phyloP scores from a whole-genome alignment of 179 eudicot species.

The Amaranthus tricolor region DNA sequence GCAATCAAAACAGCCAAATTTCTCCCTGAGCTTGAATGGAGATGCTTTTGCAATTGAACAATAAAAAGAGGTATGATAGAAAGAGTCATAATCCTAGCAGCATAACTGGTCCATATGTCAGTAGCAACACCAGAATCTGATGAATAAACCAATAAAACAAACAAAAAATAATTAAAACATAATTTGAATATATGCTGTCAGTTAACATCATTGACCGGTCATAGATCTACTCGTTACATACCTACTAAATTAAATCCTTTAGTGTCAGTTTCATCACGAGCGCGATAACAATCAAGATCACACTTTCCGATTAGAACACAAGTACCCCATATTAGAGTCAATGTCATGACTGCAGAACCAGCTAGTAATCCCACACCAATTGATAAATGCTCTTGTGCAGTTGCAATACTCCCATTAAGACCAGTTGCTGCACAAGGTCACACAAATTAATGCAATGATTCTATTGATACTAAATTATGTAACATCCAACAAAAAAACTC shows the following conservation, averaged over 20 bases:
- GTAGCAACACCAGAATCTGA: constrained; percentile 55
- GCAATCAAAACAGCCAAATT: constrained; percentile 42
- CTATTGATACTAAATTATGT: no score
- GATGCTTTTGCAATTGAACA: constrained; percentile 50
- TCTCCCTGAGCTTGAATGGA: constrained; percentile 41
- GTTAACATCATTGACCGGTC: no score
- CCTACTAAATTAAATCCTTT: constrained; percentile 36
- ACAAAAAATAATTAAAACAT: not conserved
- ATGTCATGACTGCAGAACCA: constrained; percentile 88
- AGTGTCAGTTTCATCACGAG: constrained; percentile 36
- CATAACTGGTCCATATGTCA: constrained; percentile 56
- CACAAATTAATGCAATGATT: no score
- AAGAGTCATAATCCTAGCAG: constrained; percentile 62
- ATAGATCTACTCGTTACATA: not conserved
- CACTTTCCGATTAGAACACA: constrained; percentile 75
- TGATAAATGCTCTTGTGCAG: constrained; percentile 84
- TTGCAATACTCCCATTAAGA: constrained; percentile 59
- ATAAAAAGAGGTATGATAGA: constrained; percentile 63
- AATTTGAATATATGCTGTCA: not conserved
- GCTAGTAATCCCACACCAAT: constrained; percentile 96
- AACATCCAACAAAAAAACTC: no score
- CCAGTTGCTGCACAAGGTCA: constrained; percentile 58
- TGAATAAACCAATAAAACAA: not conserved
- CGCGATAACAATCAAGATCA: constrained; percentile 27
- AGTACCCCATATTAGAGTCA: constrained; percentile 86